These are phyloP conservation scores for Insectozyma bohioensis DNA, from an alignment of 1,139 yeast genomes.

Conservation along the genomic window DNA sequence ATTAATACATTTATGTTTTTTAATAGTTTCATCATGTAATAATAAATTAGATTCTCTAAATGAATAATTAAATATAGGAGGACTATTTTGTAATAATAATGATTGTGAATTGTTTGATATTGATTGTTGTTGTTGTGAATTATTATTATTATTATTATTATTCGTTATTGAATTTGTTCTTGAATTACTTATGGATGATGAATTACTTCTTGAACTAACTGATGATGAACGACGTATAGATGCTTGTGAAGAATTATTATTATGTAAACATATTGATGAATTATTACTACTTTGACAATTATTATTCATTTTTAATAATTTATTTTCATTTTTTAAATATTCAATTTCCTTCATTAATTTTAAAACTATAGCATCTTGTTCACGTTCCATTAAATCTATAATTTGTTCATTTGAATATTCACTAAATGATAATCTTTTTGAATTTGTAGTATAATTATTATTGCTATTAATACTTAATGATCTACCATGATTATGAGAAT, in stretches of 20 bases:
- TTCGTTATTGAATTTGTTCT: not conserved
- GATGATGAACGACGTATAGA: slow-evolving; percentile 14
- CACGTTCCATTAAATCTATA: slow-evolving; percentile 65
- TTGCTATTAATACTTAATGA: slow-evolving; percentile 5
- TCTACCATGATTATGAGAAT: slow-evolving; percentile 6
- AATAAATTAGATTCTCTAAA: slow-evolving; percentile 5
- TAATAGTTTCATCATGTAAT: slow-evolving; percentile 9
- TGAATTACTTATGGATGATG: not conserved
- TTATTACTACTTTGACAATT: slow-evolving; percentile 1
- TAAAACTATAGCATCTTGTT: slow-evolving; percentile 66
- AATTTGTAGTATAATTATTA: slow-evolving; percentile 7
- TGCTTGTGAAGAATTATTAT: slow-evolving; percentile 3
- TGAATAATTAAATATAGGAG: slow-evolving; percentile 6
- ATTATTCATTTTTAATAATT: slow-evolving; percentile 20
- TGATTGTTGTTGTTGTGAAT: not conserved
- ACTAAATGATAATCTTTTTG: slow-evolving; percentile 8
- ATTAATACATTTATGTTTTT: slow-evolving; percentile 7
- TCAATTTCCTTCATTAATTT: slow-evolving; percentile 58
- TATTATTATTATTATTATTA: too few species aligned
- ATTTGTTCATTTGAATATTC: slow-evolving; percentile 41
- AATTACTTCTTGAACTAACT: slow-evolving; percentile 8
- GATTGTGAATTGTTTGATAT: too few species aligned
- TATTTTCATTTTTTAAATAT: slow-evolving; percentile 51
- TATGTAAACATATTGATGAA: not conserved
- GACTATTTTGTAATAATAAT: too few species aligned